Base-by-base conservation (phyloP, 2,329 filamentous ascomycete genomes). In the Metarhizium anisopliae region DNA sequence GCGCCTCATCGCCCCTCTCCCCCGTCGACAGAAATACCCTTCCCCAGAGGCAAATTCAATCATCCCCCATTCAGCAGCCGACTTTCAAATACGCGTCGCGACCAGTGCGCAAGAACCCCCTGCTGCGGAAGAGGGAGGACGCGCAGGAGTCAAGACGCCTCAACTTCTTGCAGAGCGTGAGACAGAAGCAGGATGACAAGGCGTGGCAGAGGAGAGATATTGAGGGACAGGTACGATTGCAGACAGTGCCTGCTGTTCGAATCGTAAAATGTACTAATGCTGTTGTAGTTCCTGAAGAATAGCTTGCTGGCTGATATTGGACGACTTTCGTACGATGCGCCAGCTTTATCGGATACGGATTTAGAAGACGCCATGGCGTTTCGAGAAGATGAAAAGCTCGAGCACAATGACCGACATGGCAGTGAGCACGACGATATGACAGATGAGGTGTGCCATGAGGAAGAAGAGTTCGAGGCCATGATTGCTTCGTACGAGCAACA, bases 101-200 rank as follows among this genome's bases (percentile, higher is more conserved):
- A 16, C 73, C 75, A 14, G 71, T 77, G 54, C 86, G 86, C 58
- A 76, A 78, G 40, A 89, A 87, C 59, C 87, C 85, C 0, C 63
- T 87, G 6, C 70, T 84, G 18, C 79, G 80, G 60, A 79, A 72
- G 58, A 77, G 82, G 52, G 81, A 90, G 65, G 82, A 81, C 18
- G 75, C 77, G 0, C 81, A 84, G 55, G 84, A 89, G 65, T 75
- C 79, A 54, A 74, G 89, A 56, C 76, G 88, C 50, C 80, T 81
- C 36, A 73, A 87, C 55, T 93, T 93, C 63, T 72, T 93, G 57
- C 82, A 84, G 65, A 87, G 78, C 53, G 83, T 87, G 18, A 76
- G 82, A 57, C 78, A 83, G 62, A 77, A 80, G 45, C 73, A 77
- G 2, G 82, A 86, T 47, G 81, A 87, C 32, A 78, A 74, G 62